Evolutionary conservation across 1,139 yeast genomes (phyloP), one percentile per base, ranked within the genome.

Genomic region (Oligophagozyma castellii): DNA sequence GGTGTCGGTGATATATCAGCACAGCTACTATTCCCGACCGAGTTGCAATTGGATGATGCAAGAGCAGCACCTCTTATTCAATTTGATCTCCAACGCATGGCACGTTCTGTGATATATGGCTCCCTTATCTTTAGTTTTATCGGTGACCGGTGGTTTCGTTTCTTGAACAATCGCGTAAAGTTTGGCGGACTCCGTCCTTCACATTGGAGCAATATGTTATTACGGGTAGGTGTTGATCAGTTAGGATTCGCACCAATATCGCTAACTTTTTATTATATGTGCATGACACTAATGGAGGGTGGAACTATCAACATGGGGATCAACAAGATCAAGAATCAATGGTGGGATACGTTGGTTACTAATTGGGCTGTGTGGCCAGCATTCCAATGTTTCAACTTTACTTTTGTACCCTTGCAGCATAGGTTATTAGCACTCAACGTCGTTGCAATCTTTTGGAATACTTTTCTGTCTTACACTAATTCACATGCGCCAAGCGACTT

Each of bases 341-440:
- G 73, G 69, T 62, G 68, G 69, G 53, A 58, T 4, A 79, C 93
- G 0, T 53, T 81, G 24, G 38, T 58, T 19, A 66, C 77, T 19
- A 83, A 81, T 49, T 84, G 94, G 93, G 41, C 63, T 27, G 77
- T 84, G 5, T 84, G 95, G 95, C 95, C 95, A 0, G 58, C 69
- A 0, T 74, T 84, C 44, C 95, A 84, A 53, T 37, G 68, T 29
- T 43, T 72, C 34, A 86, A 86, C 52, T 80, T 86, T 45, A 63
- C 69, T 26, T 44, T 77, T 10, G 67, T 80, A 4, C 94, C 95
- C 0, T 68, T 74, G 3, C 71, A 71, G 25, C 69, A 68, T 43
- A 65, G 93, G 22, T 55, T 84, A 32, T 44, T 79, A 27, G 63
- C 73, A 4, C 93, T 79, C 22, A 81, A 83, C 44, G 39, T 73